Base-by-base conservation (phyloP, 2,329 filamentous ascomycete genomes). In the Penicillium paneum region DNA sequence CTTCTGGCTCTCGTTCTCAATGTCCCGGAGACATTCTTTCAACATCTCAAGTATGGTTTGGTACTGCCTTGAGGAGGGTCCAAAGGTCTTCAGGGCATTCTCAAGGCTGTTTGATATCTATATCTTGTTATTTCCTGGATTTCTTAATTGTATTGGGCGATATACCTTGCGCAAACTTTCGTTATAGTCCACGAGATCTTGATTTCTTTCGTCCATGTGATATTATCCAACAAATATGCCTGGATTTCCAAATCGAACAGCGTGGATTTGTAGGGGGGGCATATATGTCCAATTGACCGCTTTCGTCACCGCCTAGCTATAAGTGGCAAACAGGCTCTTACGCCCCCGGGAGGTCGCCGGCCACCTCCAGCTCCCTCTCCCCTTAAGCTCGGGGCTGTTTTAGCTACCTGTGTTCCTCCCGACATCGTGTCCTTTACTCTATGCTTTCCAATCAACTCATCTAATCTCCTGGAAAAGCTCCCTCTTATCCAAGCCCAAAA, bases 61-160 rank as follows among this genome's bases (percentile, higher is more conserved):
- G 47, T 75, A 74, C 52, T 76, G 73, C 13, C 51, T 59, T 7
- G 73, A 76, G 2, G 64, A 65, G 12, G 70, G 41, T 7, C 73
- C 74, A 54, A 74, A 76, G 6, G 74, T 75, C 31, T 67, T 62
- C 5, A 73, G 63, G 3, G 71, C 74, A 45, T 75, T 78, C 35
- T 67, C 66, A 19, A 76, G 72, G 47, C 74, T 78, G 51, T 65
- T 70, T n/a, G 74, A 71, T 45, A 76, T 71, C 73, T 76, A 50
- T 8, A n/a, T n/a, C 15, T 17, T 31, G 51, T 54, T 39, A 54
- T 12, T 42, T 12, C 4, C 13, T 29, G 31, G 5, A 24, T 34
- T 36, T 36, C 3, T 8, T 28, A 13, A 6, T 8, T 8, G 6
- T 17, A 5, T 29, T 32, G 29, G 26, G n/a, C 1, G 21, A 29